Conservation (phyloP, 1,139 yeast genomes). For the Geotrichum siamense region DNA sequence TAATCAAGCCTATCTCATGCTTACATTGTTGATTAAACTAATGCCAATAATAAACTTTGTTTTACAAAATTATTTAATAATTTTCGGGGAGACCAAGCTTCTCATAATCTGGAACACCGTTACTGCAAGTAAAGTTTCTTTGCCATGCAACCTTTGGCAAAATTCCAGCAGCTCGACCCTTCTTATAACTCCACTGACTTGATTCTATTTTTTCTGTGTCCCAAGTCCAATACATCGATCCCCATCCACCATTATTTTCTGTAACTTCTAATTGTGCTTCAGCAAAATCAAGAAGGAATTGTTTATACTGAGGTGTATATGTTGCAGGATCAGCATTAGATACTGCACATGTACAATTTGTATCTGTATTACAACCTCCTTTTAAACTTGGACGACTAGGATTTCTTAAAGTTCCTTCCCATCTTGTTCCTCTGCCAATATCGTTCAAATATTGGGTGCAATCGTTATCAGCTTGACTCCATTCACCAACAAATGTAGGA, state of each 20-base stretch:
- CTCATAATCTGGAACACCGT: constrained; percentile 25
- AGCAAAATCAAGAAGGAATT: constrained; percentile 30
- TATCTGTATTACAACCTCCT: constrained; percentile 13
- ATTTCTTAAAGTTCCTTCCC: constrained; percentile 46
- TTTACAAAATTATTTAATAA: constrained; percentile 1
- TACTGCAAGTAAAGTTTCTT: constrained; percentile 27
- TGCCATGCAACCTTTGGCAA: constrained; percentile 30
- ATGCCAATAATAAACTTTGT: background rate
- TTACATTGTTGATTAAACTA: no score
- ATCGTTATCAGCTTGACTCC: constrained; percentile 86
- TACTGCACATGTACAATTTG: constrained; percentile 29
- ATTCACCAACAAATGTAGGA: constrained; percentile 68
- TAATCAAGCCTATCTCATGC: no score
- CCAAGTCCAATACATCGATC: constrained; percentile 36
- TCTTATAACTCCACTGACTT: constrained; percentile 34
- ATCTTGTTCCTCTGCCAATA: constrained; percentile 76
- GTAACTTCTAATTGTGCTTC: constrained; percentile 33
- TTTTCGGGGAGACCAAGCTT: constrained; percentile 29
- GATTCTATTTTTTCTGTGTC: constrained; percentile 31
- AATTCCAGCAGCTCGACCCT: constrained; percentile 29
- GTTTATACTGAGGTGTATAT: constrained; percentile 28
- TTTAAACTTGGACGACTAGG: constrained; percentile 10
- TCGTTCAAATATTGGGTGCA: constrained; percentile 85
- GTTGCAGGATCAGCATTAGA: constrained; percentile 27
- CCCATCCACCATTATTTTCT: constrained; percentile 31